phyloP scores from a whole-genome alignment of 2,329 filamentous ascomycete genomes.

The Pseudogymnoascus sp. region DNA sequence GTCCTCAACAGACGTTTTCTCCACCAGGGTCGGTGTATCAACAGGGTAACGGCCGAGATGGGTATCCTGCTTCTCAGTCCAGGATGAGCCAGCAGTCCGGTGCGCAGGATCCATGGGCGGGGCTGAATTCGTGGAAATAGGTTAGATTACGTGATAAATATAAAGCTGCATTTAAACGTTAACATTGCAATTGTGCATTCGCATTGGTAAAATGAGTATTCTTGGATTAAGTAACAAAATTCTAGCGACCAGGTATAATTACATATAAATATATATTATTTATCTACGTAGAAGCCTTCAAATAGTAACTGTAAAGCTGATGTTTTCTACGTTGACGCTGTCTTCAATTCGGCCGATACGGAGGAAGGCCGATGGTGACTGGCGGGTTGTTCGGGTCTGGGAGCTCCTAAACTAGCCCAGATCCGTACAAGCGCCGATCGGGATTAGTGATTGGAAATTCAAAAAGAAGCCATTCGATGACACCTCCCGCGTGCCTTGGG shows the following conservation, averaged over 20 bases:
- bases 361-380: not conserved
- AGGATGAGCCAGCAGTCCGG: slow-evolving; percentile 26
- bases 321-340: not conserved
- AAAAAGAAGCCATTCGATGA: slow-evolving; percentile 9
- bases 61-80: slow-evolving; percentile 30
- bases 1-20: slow-evolving; percentile 44
- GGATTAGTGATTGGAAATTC: slow-evolving; percentile 8
- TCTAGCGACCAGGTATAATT: not conserved
- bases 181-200: not conserved
- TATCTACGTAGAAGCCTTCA: not conserved
- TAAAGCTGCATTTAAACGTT: not conserved
- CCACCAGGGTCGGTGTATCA: slow-evolving; percentile 37
- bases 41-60: slow-evolving; percentile 48
- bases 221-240: not conserved
- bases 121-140: slow-evolving; percentile 62
- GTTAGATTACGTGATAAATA: slow-evolving; percentile 6
- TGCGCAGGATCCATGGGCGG: slow-evolving; percentile 59
- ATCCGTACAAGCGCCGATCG: not conserved
- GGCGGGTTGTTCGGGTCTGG: not conserved
- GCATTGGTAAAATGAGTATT: not conserved
- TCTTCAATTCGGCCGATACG: not conserved
- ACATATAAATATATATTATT: not conserved
- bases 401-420: slow-evolving; percentile 2
- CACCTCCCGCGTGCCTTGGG: slow-evolving; percentile 4
- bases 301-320: not conserved